Evolutionary conservation across 2,329 filamentous ascomycete species (phyloP).

Genomic region (Aspergillus fructus): DNA sequence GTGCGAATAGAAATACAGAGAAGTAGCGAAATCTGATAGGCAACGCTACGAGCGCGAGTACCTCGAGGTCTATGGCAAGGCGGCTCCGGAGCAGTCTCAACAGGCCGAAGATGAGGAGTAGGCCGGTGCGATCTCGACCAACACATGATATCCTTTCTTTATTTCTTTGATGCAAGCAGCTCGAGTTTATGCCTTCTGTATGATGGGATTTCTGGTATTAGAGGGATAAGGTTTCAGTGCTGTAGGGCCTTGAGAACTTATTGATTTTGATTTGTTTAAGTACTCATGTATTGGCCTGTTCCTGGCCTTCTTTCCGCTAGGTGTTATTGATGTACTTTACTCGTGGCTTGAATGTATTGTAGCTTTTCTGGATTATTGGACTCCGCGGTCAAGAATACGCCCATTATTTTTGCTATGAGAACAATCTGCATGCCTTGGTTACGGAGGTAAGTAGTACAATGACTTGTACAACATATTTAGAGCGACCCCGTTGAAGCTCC

Average conservation of each 20-base stretch:
- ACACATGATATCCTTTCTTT: neutral
- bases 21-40: conserved; percentile 25
- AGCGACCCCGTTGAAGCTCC: neutral
- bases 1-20: conserved; percentile 29
- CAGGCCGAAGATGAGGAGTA: neutral
- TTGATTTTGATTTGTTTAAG: neutral
- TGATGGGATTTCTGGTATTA: neutral
- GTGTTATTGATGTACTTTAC: conserved; percentile 1
- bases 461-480: no score
- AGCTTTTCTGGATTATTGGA: neutral
- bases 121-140: conserved; percentile 4
- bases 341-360: neutral
- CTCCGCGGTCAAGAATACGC: neutral
- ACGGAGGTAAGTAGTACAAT: no score
- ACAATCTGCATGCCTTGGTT: neutral
- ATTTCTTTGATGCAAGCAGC: neutral
- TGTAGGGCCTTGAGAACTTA: neutral
- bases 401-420: neutral
- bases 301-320: neutral
- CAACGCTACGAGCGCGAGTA: conserved; percentile 37
- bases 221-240: neutral
- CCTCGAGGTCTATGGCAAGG: conserved; percentile 36
- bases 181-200: neutral
- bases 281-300: neutral
- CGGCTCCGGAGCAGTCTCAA: conserved; percentile 9